phyloP scores from a whole-genome alignment of 2,329 filamentous ascomycete species.

The Exophiala sp. region DNA sequence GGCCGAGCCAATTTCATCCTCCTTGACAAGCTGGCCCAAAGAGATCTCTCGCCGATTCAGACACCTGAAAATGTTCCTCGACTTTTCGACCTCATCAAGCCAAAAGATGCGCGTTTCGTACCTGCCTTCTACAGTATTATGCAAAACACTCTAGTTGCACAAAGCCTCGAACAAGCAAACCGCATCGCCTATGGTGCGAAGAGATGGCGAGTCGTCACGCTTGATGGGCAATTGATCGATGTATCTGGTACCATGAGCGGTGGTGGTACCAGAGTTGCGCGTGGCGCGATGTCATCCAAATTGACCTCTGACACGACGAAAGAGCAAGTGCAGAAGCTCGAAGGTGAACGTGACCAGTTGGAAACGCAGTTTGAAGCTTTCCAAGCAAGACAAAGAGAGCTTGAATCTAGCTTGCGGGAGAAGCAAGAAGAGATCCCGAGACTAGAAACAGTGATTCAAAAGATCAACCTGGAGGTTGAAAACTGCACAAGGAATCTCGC shows the following conservation, averaged over 20 bases:
- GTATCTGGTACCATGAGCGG: slow-evolving; percentile 99
- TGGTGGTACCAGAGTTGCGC: slow-evolving; percentile 85
- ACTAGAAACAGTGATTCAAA: slow-evolving; percentile 86
- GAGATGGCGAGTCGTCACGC: slow-evolving; percentile 92
- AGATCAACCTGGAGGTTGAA: slow-evolving; percentile 81
- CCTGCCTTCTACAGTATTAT: slow-evolving; percentile 95
- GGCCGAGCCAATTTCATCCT: slow-evolving; percentile 97
- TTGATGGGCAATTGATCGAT: slow-evolving; percentile 93
- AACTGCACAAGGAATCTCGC: slow-evolving; percentile 79
- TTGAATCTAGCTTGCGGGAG: slow-evolving; percentile 69
- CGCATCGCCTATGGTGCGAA: slow-evolving; percentile 91
- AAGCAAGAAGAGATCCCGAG: slow-evolving; percentile 75
- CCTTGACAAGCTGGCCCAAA: slow-evolving; percentile 76
- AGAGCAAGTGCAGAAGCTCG: slow-evolving; percentile 83
- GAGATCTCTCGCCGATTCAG: slow-evolving; percentile 73
- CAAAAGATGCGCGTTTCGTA: slow-evolving; percentile 80
- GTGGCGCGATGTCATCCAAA: slow-evolving; percentile 95
- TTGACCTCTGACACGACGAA: slow-evolving; percentile 80
- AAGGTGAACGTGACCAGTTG: slow-evolving; percentile 77
- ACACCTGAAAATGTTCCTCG: slow-evolving; percentile 91
- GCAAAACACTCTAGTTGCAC: slow-evolving; percentile 90
- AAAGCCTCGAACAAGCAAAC: slow-evolving; percentile 91
- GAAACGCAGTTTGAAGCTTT: slow-evolving; percentile 81
- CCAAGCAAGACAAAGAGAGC: slow-evolving; percentile 76
- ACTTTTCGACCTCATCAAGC: slow-evolving; percentile 85